Conservation (phyloP, 1,284 basidiomycete species). For the Trametes versicolor region DNA sequence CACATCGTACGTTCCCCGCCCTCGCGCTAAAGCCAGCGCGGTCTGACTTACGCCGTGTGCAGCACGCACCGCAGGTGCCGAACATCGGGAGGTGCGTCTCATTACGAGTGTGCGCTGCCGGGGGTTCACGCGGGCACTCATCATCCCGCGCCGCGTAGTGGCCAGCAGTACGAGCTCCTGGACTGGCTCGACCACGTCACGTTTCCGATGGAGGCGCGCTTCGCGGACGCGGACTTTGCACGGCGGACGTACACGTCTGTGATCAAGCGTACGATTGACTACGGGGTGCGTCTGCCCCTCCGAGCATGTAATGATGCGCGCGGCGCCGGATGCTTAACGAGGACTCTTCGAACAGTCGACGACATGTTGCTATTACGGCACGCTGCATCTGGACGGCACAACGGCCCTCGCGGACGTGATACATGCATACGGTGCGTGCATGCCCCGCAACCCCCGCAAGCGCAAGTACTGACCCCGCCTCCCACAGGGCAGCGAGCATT, state of each 20-base stretch:
- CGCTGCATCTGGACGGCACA: conserved; percentile 84
- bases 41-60: conserved; percentile 17
- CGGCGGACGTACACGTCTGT: conserved; percentile 75
- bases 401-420: conserved; percentile 85
- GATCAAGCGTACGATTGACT: conserved; percentile 79
- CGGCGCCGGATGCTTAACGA: background rate
- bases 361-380: conserved; percentile 93
- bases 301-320: background rate
- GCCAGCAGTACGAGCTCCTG: conserved; percentile 86
- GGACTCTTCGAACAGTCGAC: conserved; percentile 70
- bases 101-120: background rate
- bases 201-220: conserved; percentile 90
- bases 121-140: conserved; percentile 3
- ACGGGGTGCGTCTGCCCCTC: conserved; percentile 67
- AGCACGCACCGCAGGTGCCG: conserved; percentile 91
- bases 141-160: conserved; percentile 52
- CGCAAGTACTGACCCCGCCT: conserved; percentile 1
- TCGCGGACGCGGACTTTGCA: conserved; percentile 80
- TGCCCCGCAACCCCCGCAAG: background rate
- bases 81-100: conserved; percentile 76
- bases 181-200: conserved; percentile 91
- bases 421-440: conserved; percentile 63
- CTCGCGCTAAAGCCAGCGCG: background rate
- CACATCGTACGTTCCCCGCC: conserved; percentile 67
- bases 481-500: conserved; percentile 85